phyloP scores from a whole-genome alignment of 768 basidiomycete genomes.

The Ramaria sp. region DNA sequence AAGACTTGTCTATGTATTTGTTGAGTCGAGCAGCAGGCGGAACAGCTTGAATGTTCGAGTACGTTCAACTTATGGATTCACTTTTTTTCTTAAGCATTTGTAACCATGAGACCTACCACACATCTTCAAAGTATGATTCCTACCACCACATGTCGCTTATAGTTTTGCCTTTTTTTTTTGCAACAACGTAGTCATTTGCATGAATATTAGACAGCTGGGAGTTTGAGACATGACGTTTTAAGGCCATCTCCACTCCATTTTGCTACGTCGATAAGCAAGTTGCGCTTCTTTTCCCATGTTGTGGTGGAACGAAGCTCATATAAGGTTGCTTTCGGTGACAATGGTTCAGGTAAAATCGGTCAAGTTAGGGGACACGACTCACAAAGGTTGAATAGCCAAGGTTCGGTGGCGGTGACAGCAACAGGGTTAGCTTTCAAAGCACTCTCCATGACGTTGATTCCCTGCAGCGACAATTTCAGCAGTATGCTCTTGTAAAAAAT shows the following conservation, averaged over 20 bases:
- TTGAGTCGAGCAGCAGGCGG: slow-evolving; percentile 45
- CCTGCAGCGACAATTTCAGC: slow-evolving; percentile 27
- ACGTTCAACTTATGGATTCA: background rate
- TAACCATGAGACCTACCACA: background rate
- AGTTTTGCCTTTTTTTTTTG: background rate
- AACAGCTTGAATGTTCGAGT: background rate
- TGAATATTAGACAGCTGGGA: slow-evolving; percentile 1
- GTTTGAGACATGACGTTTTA: slow-evolving; percentile 61
- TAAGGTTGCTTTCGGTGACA: slow-evolving; percentile 46
- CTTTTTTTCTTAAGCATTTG: slow-evolving; percentile 6
- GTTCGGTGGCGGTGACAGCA: slow-evolving; percentile 64
- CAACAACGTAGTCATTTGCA: background rate
- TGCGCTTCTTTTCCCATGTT: slow-evolving; percentile 66
- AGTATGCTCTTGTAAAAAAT: too few species aligned
- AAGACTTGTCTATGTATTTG: slow-evolving; percentile 5
- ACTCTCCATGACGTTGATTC: slow-evolving; percentile 55
- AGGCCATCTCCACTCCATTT: slow-evolving; percentile 84
- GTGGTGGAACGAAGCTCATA: slow-evolving; percentile 71
- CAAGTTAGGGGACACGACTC: slow-evolving; percentile 18
- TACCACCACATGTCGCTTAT: background rate
- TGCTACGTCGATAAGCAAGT: slow-evolving; percentile 62
- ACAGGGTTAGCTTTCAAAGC: slow-evolving; percentile 56
- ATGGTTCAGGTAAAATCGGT: background rate
- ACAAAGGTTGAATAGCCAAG: slow-evolving; percentile 82
- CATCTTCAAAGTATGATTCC: slow-evolving; percentile 4